A percentile compares a stretch with the other conserved stretches of the same genome.
Conservation (phyloP, 306 rosid genomes). For the Aeschynomene evenia region DNA sequence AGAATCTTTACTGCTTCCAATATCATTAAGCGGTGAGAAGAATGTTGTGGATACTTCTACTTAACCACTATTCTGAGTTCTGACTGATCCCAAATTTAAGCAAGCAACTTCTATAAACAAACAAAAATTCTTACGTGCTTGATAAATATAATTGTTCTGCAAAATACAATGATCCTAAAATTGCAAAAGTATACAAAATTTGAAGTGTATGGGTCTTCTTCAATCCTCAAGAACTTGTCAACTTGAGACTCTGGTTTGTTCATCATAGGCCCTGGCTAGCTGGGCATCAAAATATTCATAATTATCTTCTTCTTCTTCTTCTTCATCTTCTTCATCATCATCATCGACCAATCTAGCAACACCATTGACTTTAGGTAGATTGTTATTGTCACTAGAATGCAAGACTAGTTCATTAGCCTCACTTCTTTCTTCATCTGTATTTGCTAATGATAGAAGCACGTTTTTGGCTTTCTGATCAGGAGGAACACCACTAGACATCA, state of each 20-base stretch:
- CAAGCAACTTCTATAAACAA: neutral
- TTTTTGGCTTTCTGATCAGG: conserved; percentile 90
- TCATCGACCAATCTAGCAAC: conserved; percentile 26
- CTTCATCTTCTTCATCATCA: conserved; percentile 34
- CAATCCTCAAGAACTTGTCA: conserved; percentile 33
- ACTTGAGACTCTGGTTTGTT: conserved; percentile 22
- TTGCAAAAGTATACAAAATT: conserved; percentile 39
- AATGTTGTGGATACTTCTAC: too few relatives aligned
- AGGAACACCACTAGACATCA: conserved; percentile 58
- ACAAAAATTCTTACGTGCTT: neutral
- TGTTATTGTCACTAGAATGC: conserved; percentile 33
- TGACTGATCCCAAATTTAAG: too few relatives aligned
- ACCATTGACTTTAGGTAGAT: conserved; percentile 29
- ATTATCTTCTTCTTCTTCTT: conserved; percentile 34
- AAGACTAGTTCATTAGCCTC: conserved; percentile 60
- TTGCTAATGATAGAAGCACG: conserved; percentile 73
- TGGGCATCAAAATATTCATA: conserved; percentile 40
- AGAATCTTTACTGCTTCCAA: too few relatives aligned
- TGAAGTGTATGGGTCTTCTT: conserved; percentile 21
- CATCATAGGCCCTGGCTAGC: conserved; percentile 25
- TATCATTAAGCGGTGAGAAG: too few relatives aligned
- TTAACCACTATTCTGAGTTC: too few relatives aligned
- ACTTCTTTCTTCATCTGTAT: conserved; percentile 54
- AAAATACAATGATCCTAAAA: conserved; percentile 22
- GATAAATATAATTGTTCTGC: neutral